Percentiles rank a stretch among this genome's conserved stretches.
These are phyloP conservation scores for Bruguiera sexangula DNA, from an alignment of 345 rosid species.

Conservation along the genomic window DNA sequence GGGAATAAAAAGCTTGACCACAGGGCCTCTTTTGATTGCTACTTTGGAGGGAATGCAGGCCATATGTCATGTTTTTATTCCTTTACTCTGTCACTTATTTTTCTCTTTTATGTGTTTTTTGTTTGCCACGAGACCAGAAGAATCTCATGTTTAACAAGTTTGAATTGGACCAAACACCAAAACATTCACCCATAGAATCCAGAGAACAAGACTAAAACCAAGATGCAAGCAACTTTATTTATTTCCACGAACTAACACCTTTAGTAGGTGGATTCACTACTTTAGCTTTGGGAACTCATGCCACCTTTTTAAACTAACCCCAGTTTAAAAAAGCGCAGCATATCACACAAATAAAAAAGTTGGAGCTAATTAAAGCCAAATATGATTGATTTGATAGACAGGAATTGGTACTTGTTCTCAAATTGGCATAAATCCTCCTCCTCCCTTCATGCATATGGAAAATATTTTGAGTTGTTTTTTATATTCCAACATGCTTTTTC, in stretches of 20 bases:
- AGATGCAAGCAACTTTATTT: conserved; percentile 28
- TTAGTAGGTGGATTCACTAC: conserved; percentile 46
- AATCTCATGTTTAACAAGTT: conserved; percentile 33
- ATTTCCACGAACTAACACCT: conserved; percentile 13
- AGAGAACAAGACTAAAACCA: conserved; percentile 32
- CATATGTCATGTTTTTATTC: conserved; percentile 4
- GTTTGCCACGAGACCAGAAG: conserved; percentile 24
- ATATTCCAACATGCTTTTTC: not conserved
- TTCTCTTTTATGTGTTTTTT: conserved; percentile 12
- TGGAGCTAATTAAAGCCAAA: not conserved
- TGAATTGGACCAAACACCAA: conserved; percentile 42
- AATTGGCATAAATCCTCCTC: not conserved
- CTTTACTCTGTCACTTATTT: not conserved
- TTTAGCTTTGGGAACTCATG: conserved; percentile 33
- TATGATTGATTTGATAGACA: conserved; percentile 10
- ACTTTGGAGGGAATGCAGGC: conserved; percentile 19
- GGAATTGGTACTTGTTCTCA: conserved; percentile 9
- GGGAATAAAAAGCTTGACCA: conserved; percentile 2
- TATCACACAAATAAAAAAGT: not conserved
- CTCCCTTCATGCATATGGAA: conserved; percentile 5
- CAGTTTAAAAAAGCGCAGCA: not conserved
- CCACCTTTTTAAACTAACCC: conserved; percentile 5
- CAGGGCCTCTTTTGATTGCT: conserved; percentile 9
- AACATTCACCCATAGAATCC: conserved; percentile 30
- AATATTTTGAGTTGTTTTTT: not conserved